Conservation (phyloP, 345 rosid genomes). For the Carallia brachiata region DNA sequence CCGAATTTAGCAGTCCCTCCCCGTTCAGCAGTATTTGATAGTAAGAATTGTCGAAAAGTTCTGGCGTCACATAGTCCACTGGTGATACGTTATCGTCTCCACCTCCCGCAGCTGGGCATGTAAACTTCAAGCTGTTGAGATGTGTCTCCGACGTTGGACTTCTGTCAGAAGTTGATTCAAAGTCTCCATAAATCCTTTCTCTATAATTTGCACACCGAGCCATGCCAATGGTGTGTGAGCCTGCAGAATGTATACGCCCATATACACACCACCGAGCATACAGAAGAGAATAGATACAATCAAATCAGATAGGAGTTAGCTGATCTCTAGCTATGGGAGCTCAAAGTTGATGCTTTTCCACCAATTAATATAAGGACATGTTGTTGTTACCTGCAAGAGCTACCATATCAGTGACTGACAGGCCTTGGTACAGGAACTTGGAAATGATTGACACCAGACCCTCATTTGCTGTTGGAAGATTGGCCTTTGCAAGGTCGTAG, state of each 20-base stretch:
- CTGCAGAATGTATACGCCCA: slow-evolving; percentile 25
- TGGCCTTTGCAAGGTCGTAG: slow-evolving; percentile 40
- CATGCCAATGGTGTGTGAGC: slow-evolving; percentile 89
- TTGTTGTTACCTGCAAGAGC: slow-evolving; percentile 66
- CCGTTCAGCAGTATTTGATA: slow-evolving; percentile 53
- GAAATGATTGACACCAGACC: slow-evolving; percentile 53
- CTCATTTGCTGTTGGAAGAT: slow-evolving; percentile 66
- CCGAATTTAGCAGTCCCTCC: slow-evolving; percentile 72
- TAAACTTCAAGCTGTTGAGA: slow-evolving; percentile 39
- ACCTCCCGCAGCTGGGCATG: slow-evolving; percentile 57
- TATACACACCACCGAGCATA: background rate
- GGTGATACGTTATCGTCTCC: slow-evolving; percentile 62
- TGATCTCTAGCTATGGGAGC: too few species aligned
- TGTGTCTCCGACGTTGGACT: slow-evolving; percentile 37
- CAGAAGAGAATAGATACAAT: background rate
- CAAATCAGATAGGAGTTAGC: too few species aligned
- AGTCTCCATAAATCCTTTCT: slow-evolving; percentile 63
- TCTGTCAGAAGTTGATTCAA: slow-evolving; percentile 38
- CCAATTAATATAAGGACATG: background rate
- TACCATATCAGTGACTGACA: slow-evolving; percentile 75
- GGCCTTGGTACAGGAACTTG: slow-evolving; percentile 70
- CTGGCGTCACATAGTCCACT: slow-evolving; percentile 68
- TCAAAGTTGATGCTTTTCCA: too few species aligned
- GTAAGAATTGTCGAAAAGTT: slow-evolving; percentile 70
- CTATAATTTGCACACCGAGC: slow-evolving; percentile 71